phyloP scores from a whole-genome alignment of 148 eudicot species.

The Vaccinium myrtillus region DNA sequence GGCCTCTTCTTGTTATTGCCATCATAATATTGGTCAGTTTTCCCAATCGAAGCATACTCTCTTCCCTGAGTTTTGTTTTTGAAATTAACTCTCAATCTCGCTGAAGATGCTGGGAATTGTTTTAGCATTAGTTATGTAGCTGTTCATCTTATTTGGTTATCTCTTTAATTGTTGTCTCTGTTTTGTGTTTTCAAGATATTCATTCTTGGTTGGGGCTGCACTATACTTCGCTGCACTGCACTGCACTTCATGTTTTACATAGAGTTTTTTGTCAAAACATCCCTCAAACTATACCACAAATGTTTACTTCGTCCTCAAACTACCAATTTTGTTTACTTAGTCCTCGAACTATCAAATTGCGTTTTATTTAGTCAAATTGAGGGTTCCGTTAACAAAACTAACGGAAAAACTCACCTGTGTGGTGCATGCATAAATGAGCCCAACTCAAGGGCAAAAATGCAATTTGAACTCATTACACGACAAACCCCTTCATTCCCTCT shows the following conservation, averaged over 20 bases:
- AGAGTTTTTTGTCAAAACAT: too few relatives aligned
- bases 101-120: neutral
- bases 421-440: too few relatives aligned
- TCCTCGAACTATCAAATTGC: too few relatives aligned
- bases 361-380: too few relatives aligned
- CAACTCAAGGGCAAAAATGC: too few relatives aligned
- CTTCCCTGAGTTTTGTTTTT: neutral
- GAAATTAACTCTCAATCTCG: neutral
- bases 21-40: constrained; percentile 82
- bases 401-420: too few relatives aligned
- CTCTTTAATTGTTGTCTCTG: neutral
- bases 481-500: too few relatives aligned
- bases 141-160: neutral
- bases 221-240: neutral
- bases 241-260: neutral
- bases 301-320: too few relatives aligned
- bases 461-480: too few relatives aligned
- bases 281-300: too few relatives aligned
- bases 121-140: neutral
- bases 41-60: constrained; percentile 1
- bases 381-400: too few relatives aligned
- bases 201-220: neutral
- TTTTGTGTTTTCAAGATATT: neutral
- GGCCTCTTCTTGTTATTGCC: constrained; percentile 76
- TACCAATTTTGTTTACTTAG: too few relatives aligned